Conservation (phyloP, 441 rosid species). For the Hura crepitans region DNA sequence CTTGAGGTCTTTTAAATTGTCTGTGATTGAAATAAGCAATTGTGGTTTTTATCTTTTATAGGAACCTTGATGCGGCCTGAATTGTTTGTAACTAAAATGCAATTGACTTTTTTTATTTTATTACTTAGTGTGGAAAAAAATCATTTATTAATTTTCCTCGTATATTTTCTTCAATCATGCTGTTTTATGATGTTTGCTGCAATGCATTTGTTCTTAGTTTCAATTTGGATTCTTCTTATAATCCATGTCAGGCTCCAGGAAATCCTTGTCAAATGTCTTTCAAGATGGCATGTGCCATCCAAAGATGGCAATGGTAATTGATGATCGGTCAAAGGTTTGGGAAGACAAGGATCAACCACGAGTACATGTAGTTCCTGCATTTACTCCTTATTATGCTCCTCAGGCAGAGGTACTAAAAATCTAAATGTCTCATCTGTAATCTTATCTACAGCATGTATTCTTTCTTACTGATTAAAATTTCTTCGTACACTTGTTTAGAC, state of each 20-base stretch:
- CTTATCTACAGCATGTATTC: neutral
- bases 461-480: constrained; percentile 7
- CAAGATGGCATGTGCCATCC: constrained; percentile 88
- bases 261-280: constrained; percentile 82
- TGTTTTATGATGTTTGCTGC: neutral
- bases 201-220: constrained; percentile 5
- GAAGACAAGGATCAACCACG: constrained; percentile 98
- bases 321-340: constrained; percentile 97
- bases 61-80: constrained; percentile 6
- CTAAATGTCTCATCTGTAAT: constrained; percentile 12
- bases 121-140: neutral
- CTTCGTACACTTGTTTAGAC: constrained; percentile 43
- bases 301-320: constrained; percentile 98
- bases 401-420: constrained; percentile 77
- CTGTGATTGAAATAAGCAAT: constrained; percentile 2
- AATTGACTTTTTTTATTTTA: no score
- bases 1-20: constrained; percentile 14
- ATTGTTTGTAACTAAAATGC: constrained; percentile 15
- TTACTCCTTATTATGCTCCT: constrained; percentile 92
- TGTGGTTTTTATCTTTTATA: constrained; percentile 13
- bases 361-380: constrained; percentile 93
- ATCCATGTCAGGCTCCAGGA: constrained; percentile 59
- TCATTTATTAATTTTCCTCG: neutral
- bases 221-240: constrained; percentile 17
- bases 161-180: neutral